Evolutionary conservation across 2,329 filamentous ascomycete genomes (phyloP).

Genomic region (Pseudopithomyces maydicus): DNA sequence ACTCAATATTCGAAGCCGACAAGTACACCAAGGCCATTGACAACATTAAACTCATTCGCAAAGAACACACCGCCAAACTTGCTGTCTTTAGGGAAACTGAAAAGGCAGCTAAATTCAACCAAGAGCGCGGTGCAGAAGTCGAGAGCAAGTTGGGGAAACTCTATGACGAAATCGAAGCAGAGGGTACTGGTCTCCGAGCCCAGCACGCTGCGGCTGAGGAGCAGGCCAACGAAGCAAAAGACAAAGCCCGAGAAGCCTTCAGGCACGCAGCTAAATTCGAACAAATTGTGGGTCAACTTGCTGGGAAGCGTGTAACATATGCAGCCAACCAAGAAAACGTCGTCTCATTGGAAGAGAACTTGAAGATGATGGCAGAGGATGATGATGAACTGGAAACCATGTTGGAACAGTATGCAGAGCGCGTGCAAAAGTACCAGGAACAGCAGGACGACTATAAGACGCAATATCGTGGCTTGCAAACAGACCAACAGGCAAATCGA

Average conservation of each 20-base stretch:
- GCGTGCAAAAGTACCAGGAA: constrained; percentile 67
- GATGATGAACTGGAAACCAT: constrained; percentile 76
- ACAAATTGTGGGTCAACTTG: constrained; percentile 74
- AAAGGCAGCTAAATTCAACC: constrained; percentile 78
- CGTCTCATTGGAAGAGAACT: constrained; percentile 69
- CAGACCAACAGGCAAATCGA: constrained; percentile 55
- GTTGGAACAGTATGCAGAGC: constrained; percentile 77
- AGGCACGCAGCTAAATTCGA: constrained; percentile 75
- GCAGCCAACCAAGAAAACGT: constrained; percentile 72
- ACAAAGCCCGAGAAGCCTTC: constrained; percentile 68
- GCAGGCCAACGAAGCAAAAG: constrained; percentile 41
- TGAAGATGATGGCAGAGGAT: constrained; percentile 78
- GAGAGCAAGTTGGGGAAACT: constrained; percentile 61
- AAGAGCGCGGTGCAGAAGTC: constrained; percentile 76
- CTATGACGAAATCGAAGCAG: constrained; percentile 66
- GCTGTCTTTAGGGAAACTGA: constrained; percentile 75
- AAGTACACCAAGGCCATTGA: constrained; percentile 98
- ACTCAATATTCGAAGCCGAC: constrained; percentile 95
- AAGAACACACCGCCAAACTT: constrained; percentile 79
- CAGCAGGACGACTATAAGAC: constrained; percentile 67
- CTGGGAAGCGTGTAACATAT: constrained; percentile 76
- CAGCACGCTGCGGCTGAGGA: constrained; percentile 36
- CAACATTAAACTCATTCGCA: constrained; percentile 85
- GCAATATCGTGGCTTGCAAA: constrained; percentile 68
- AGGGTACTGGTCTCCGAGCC: constrained; percentile 15